Conservation (phyloP, 2,329 filamentous ascomycete species). For the Sporothrix pseudoabietina region DNA sequence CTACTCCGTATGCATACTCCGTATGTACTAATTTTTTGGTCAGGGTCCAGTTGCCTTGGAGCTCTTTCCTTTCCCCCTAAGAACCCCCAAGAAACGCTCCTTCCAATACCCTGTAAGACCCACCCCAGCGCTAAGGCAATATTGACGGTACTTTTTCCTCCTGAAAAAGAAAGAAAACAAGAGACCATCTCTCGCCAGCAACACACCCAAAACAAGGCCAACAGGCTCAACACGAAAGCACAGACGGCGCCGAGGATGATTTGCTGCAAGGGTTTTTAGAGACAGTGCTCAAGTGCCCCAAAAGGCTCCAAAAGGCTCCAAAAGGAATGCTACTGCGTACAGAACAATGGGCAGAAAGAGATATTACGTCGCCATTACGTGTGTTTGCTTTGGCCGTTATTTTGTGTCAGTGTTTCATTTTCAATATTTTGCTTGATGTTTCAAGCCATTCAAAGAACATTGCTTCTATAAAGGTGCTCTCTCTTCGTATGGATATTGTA, state of each 20-base stretch:
- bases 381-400: background rate
- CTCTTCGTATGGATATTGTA: background rate
- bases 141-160: background rate
- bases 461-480: background rate
- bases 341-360: background rate
- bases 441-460: background rate
- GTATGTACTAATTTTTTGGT: background rate
- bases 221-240: background rate
- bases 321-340: background rate
- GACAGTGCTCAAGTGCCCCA: background rate
- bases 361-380: slow-evolving; percentile 19
- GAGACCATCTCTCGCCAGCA: background rate
- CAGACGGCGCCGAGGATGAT: slow-evolving; percentile 7
- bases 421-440: background rate
- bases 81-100: too few species aligned
- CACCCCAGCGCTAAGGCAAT: slow-evolving; percentile 18
- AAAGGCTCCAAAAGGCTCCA: background rate
- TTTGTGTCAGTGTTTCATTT: background rate
- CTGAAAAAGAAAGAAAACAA: background rate
- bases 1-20: too few species aligned
- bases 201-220: background rate
- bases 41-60: background rate
- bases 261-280: slow-evolving; percentile 13
- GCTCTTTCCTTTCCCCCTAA: background rate
- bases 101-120: background rate